Base-by-base conservation (phyloP, 2,329 filamentous ascomycete genomes). In the Ophiosphaerella narmari region DNA sequence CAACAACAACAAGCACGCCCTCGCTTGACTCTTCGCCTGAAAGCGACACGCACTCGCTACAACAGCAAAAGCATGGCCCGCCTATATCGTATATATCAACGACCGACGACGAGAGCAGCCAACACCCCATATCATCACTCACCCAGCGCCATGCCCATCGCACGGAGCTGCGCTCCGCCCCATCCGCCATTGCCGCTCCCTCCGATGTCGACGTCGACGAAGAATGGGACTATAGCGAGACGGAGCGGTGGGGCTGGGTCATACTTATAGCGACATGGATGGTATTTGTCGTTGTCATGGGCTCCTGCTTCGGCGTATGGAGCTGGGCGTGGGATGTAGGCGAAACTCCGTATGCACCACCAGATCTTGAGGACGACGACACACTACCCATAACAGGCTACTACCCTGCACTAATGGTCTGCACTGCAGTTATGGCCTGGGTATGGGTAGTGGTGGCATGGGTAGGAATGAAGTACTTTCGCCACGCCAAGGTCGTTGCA, bases 391-490 rank as follows among this genome's bases (percentile, higher is more conserved):
- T 99, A 66, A 90, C 95, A 9, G 94, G 95, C 8, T 99, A 99
- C 74, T 99, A 99, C 75, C 94, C 94, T 21, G 91, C 92, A 9
- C 77, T 99, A 66, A 89, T 97, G 58, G 94, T 97, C 50, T 78
- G 97, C 60, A 97, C 93, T 3, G 87, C 92, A 3, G 90, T 99
- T 24, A 97, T 99, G 90, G 91, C 92, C 14, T 99, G 94, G 94
- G 91, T 97, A 5, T 99, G 94, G 94, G 94, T 97, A 14, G 86
- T 96, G 11, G 87, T 95, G 50, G 94, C 95, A 9, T 99, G 94
- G 94, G 88, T 97, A 41, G 94, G 94, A 21, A 97, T 99, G 93
- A 99, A 99, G 73, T 97, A 97, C 74, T 99, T 99, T 70, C 86
- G 92, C 62, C 94, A 99, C 79, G 93, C 94, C 31, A 96, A 96